These are phyloP conservation scores for Xylariomycetidae sp. DNA, from an alignment of 2,329 filamentous ascomycete genomes.

Conservation along the genomic window DNA sequence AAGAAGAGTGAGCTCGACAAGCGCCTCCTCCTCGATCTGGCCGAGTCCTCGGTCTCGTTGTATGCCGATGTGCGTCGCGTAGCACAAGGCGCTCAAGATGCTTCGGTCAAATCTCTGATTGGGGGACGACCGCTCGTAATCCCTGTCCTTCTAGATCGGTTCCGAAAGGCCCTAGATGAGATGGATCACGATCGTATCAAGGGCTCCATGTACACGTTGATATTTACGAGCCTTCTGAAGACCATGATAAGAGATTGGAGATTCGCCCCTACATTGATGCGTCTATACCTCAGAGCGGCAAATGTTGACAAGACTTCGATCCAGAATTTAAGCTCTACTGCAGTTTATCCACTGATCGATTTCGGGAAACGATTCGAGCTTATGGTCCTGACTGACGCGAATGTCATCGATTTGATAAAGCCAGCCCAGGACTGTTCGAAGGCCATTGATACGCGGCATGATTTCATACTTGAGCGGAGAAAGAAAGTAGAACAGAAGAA, in stretches of 20 bases:
- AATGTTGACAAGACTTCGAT: constrained; percentile 92
- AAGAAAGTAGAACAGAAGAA: constrained; percentile 80
- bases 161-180: constrained; percentile 72
- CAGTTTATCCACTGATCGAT: constrained; percentile 81
- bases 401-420: constrained; percentile 65
- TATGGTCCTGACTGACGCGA: constrained; percentile 75
- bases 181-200: constrained; percentile 91
- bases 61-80: constrained; percentile 96
- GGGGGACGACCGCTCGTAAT: constrained; percentile 87
- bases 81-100: constrained; percentile 87
- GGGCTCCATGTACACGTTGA: constrained; percentile 83
- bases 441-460: constrained; percentile 61
- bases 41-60: constrained; percentile 81
- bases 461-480: constrained; percentile 71
- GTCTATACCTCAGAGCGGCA: constrained; percentile 83
- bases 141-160: constrained; percentile 73
- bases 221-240: constrained; percentile 84
- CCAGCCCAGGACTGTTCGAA: constrained; percentile 60
- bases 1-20: constrained; percentile 90
- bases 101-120: constrained; percentile 85
- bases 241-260: constrained; percentile 91
- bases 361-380: constrained; percentile 86
- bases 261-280: constrained; percentile 85
- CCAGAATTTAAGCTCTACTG: constrained; percentile 78
- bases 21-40: constrained; percentile 76